Evolutionary conservation across 31 red algal genomes (phyloP).

Genomic region (Odonthalia washingtoniensis): DNA sequence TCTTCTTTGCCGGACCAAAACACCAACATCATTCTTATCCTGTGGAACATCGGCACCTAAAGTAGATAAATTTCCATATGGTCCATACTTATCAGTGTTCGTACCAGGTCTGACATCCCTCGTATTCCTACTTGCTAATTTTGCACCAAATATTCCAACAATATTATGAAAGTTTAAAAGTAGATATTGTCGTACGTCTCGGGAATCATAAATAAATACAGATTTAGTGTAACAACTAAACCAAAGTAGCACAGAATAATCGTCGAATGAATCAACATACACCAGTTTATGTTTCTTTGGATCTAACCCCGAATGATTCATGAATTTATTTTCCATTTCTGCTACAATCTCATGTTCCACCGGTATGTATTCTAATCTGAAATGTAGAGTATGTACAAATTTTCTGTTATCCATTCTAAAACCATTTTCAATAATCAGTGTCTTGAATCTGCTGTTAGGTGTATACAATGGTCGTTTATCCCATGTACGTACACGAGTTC

Average conservation of each 20-base stretch:
- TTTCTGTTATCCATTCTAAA: conserved; percentile 98
- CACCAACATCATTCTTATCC: neutral
- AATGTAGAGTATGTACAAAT: conserved; percentile 85
- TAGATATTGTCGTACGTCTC: conserved; percentile 92
- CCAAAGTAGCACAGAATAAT: no score
- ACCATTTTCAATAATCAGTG: conserved; percentile 97
- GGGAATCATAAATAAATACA: conserved; percentile 93
- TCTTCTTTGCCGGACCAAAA: neutral
- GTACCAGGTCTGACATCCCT: conserved; percentile 90
- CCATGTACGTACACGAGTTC: conserved; percentile 96
- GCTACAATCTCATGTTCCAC: conserved; percentile 66
- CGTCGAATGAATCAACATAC: conserved; percentile 91
- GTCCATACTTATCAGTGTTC: conserved; percentile 90
- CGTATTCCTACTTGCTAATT: conserved; percentile 78
- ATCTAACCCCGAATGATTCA: conserved; percentile 85
- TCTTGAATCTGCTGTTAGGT: conserved; percentile 97
- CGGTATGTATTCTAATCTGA: conserved; percentile 92
- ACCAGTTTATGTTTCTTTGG: conserved; percentile 92
- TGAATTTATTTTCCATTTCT: conserved; percentile 70
- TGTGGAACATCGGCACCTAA: neutral
- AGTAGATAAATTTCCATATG: conserved; percentile 30
- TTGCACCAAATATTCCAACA: conserved; percentile 74
- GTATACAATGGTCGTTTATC: conserved; percentile 99
- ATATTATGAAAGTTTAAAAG: conserved; percentile 88
- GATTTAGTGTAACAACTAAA: no score